phyloP scores from a whole-genome alignment of 1,284 basidiomycete species.

The Flammula alnicola region DNA sequence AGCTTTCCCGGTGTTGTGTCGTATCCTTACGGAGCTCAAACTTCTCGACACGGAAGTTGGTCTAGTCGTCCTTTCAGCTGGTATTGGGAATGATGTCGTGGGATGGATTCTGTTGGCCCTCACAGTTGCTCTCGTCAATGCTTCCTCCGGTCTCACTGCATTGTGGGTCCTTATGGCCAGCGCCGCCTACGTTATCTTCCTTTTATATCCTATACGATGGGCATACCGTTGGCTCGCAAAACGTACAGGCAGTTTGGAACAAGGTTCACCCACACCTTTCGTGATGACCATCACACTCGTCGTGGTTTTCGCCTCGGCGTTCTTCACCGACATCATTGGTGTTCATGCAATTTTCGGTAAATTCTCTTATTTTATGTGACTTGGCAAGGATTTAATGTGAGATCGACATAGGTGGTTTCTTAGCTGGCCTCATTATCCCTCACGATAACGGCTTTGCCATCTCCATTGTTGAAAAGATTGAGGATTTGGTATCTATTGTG shows the following conservation, averaged over 20 bases:
- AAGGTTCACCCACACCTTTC: slow-evolving; percentile 70
- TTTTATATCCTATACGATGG: slow-evolving; percentile 70
- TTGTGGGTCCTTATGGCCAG: slow-evolving; percentile 83
- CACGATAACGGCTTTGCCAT: slow-evolving; percentile 88
- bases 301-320: slow-evolving; percentile 78
- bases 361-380: slow-evolving; percentile 21
- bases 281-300: slow-evolving; percentile 85
- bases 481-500: slow-evolving; percentile 78
- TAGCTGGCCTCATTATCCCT: slow-evolving; percentile 89
- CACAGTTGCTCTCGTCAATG: slow-evolving; percentile 89
- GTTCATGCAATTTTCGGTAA: slow-evolving; percentile 70
- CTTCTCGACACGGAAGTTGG: slow-evolving; percentile 91
- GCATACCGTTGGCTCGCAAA: slow-evolving; percentile 70
- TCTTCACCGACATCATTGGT: slow-evolving; percentile 89
- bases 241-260: slow-evolving; percentile 77
- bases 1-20: slow-evolving; percentile 90
- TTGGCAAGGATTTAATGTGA: not conserved
- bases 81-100: slow-evolving; percentile 87
- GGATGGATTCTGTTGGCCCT: slow-evolving; percentile 84
- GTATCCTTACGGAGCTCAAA: slow-evolving; percentile 78
- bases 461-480: slow-evolving; percentile 74
- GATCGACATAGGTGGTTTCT: slow-evolving; percentile 70
- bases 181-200: slow-evolving; percentile 76
- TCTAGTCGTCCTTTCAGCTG: slow-evolving; percentile 84
- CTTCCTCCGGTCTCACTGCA: slow-evolving; percentile 73